Evolutionary conservation across 805 yeast genomes (phyloP).

Genomic region (Isabelozyma gotoi): DNA sequence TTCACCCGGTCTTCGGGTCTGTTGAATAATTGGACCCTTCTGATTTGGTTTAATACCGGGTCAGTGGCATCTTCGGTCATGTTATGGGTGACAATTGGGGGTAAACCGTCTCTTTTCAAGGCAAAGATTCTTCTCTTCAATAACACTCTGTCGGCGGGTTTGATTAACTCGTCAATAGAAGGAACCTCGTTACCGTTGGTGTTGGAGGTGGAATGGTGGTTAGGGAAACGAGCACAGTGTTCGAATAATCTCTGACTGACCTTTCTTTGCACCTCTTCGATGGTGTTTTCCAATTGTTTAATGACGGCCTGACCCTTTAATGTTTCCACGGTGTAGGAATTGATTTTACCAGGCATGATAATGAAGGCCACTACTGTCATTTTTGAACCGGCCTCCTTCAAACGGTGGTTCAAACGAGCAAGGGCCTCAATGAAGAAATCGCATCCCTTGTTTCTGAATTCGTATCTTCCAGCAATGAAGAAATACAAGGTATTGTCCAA

Average conservation of each 20-base stretch:
- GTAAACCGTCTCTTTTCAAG: slow-evolving; percentile 81
- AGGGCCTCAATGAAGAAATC: slow-evolving; percentile 91
- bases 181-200: slow-evolving; percentile 64
- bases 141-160: slow-evolving; percentile 83
- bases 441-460: slow-evolving; percentile 94
- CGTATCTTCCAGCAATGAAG: slow-evolving; percentile 96
- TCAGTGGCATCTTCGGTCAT: slow-evolving; percentile 91
- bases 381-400: slow-evolving; percentile 78
- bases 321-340: slow-evolving; percentile 94
- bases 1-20: slow-evolving; percentile 88
- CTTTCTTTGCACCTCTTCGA: slow-evolving; percentile 79
- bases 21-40: slow-evolving; percentile 89
- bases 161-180: slow-evolving; percentile 77
- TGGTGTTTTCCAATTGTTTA: slow-evolving; percentile 84
- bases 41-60: slow-evolving; percentile 87
- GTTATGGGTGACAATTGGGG: slow-evolving; percentile 96
- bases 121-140: slow-evolving; percentile 93
- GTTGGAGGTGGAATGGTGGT: slow-evolving; percentile 40
- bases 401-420: slow-evolving; percentile 85
- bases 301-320: slow-evolving; percentile 95
- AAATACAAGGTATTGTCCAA: slow-evolving; percentile 91
- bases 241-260: slow-evolving; percentile 89
- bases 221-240: slow-evolving; percentile 72
- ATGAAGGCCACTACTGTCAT: slow-evolving; percentile 95
- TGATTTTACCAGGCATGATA: slow-evolving; percentile 95